These are phyloP conservation scores for Diaporthe sp. DNA, from an alignment of 2,329 filamentous ascomycete species.

Conservation along the genomic window DNA sequence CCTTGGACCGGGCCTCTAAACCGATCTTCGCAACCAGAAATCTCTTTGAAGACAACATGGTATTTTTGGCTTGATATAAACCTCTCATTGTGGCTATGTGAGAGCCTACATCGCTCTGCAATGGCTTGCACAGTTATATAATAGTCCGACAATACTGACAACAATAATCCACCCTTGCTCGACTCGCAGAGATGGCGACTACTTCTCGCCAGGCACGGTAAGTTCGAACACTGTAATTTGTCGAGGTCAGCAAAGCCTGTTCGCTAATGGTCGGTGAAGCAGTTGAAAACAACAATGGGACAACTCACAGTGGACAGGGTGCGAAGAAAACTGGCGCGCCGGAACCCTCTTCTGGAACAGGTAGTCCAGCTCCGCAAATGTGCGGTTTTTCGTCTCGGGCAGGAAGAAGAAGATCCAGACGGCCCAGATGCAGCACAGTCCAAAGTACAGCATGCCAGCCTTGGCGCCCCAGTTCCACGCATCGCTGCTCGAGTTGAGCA, in stretches of 20 bases:
- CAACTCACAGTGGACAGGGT: neutral
- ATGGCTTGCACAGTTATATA: neutral
- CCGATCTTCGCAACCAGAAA: neutral
- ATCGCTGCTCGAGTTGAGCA: slow-evolving; percentile 56
- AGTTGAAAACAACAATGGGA: no score
- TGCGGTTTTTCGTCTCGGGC: slow-evolving; percentile 67
- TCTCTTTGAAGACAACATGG: neutral
- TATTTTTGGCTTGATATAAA: neutral
- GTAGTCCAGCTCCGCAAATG: slow-evolving; percentile 68
- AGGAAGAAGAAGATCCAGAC: slow-evolving; percentile 66
- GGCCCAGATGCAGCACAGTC: slow-evolving; percentile 59
- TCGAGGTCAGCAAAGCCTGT: neutral
- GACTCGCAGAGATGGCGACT: neutral
- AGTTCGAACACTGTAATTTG: slow-evolving; percentile 11
- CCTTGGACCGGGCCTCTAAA: neutral
- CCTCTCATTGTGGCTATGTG: neutral
- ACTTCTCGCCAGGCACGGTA: slow-evolving; percentile 24
- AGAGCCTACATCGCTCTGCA: neutral
- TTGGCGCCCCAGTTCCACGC: slow-evolving; percentile 64
- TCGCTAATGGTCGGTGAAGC: neutral
- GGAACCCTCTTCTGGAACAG: slow-evolving; percentile 63
- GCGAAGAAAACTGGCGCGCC: slow-evolving; percentile 56
- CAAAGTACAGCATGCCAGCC: slow-evolving; percentile 61
- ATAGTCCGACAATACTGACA: neutral
- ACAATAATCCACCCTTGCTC: neutral